Percentiles rank a stretch among this genome's conserved stretches.
phyloP scores from a whole-genome alignment of 2,329 filamentous ascomycete genomes.

The Alternaria brassicicola region DNA sequence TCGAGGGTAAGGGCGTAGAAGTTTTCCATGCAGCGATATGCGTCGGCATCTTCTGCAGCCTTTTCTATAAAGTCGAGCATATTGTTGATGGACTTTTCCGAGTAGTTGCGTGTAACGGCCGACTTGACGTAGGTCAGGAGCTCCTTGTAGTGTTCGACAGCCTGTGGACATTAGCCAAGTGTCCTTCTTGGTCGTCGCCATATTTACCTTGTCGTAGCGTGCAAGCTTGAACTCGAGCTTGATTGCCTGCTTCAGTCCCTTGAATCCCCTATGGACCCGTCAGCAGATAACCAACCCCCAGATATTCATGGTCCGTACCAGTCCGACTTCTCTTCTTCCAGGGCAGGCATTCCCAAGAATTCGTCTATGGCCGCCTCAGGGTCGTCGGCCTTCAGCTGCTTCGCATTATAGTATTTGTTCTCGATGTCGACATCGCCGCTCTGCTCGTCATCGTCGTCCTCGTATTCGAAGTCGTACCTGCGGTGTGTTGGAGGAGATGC shows the following conservation, averaged over 20 bases:
- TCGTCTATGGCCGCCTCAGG: slow-evolving; percentile 89
- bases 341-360: slow-evolving; percentile 82
- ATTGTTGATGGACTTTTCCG: slow-evolving; percentile 99
- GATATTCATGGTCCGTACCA: slow-evolving; percentile 62
- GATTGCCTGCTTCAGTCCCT: slow-evolving; percentile 95
- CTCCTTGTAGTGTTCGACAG: slow-evolving; percentile 89
- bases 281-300: slow-evolving; percentile 14
- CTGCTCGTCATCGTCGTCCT: slow-evolving; percentile 89
- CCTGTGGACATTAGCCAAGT: slow-evolving; percentile 59
- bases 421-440: slow-evolving; percentile 92
- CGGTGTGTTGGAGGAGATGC: slow-evolving; percentile 24
- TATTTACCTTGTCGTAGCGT: slow-evolving; percentile 76
- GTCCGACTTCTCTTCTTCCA: slow-evolving; percentile 92
- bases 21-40: slow-evolving; percentile 84
- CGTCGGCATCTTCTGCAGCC: slow-evolving; percentile 72
- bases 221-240: slow-evolving; percentile 94
- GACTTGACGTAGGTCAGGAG: slow-evolving; percentile 97
- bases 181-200: not conserved
- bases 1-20: slow-evolving; percentile 94
- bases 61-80: slow-evolving; percentile 99
- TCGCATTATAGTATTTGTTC: slow-evolving; percentile 99
- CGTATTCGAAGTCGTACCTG: slow-evolving; percentile 96
- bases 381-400: slow-evolving; percentile 88
- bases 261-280: slow-evolving; percentile 72
- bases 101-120: slow-evolving; percentile 96